Conservation (phyloP, 1,139 yeast genomes). For the Zygosaccharomyces pseudobailii region DNA sequence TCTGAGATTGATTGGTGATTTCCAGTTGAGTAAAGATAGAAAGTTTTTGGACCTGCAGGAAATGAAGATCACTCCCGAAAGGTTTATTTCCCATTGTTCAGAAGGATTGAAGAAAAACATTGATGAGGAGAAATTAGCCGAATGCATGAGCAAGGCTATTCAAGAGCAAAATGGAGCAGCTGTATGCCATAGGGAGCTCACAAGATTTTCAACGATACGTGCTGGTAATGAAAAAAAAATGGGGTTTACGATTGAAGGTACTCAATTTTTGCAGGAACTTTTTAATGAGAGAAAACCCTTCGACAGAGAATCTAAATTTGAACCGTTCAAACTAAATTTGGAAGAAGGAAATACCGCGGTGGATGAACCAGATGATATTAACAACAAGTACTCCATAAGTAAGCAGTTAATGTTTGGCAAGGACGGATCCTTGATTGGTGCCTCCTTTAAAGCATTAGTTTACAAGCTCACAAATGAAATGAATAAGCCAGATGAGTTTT, state of each 20-base stretch:
- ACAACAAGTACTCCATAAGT: slow-evolving; percentile 29
- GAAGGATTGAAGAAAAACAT: slow-evolving; percentile 52
- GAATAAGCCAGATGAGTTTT: slow-evolving; percentile 59
- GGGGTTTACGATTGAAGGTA: slow-evolving; percentile 55
- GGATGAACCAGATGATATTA: slow-evolving; percentile 20
- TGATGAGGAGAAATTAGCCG: slow-evolving; percentile 19
- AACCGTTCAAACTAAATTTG: slow-evolving; percentile 33
- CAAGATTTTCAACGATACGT: slow-evolving; percentile 57
- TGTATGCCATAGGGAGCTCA: slow-evolving; percentile 22
- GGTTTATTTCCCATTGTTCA: slow-evolving; percentile 60
- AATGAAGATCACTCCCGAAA: slow-evolving; percentile 54
- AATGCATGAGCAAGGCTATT: slow-evolving; percentile 24
- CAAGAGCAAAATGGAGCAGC: slow-evolving; percentile 1
- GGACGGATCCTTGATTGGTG: slow-evolving; percentile 62
- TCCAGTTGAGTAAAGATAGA: slow-evolving; percentile 59
- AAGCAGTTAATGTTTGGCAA: slow-evolving; percentile 46
- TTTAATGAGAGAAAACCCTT: slow-evolving; percentile 41
- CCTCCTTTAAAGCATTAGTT: slow-evolving; percentile 72
- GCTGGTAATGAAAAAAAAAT: slow-evolving; percentile 52
- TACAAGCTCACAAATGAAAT: slow-evolving; percentile 67
- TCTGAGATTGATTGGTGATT: slow-evolving; percentile 63
- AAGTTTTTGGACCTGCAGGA: slow-evolving; percentile 66
- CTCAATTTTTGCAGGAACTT: slow-evolving; percentile 42
- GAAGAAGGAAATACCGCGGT: slow-evolving; percentile 4
- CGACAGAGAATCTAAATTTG: slow-evolving; percentile 39